phyloP scores from a whole-genome alignment of 352 stramenopile genomes.

The Phytophthora fragariaefolia region DNA sequence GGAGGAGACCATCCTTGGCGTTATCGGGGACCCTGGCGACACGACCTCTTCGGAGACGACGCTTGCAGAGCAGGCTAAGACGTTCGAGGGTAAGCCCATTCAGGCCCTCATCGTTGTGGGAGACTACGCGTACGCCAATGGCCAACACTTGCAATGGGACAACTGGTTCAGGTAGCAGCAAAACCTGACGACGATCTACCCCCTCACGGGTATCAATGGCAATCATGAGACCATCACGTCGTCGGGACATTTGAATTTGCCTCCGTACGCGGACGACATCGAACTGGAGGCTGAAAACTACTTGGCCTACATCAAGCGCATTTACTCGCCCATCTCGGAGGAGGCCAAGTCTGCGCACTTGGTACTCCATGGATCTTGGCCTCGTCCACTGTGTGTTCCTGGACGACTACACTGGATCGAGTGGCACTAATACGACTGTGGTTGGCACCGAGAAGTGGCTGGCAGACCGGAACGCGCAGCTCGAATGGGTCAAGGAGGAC shows the following conservation, averaged over 20 bases:
- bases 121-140: conserved; percentile 76
- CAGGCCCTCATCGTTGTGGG: conserved; percentile 59
- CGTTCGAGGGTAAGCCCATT: conserved; percentile 47
- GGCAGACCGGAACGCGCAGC: conserved; percentile 38
- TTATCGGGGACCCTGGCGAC: conserved; percentile 53
- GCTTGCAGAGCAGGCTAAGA: conserved; percentile 38
- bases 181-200: conserved; percentile 52
- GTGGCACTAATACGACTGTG: conserved; percentile 34
- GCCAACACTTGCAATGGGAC: conserved; percentile 72
- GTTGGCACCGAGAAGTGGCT: conserved; percentile 54
- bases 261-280: conserved; percentile 49
- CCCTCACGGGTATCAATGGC: conserved; percentile 57
- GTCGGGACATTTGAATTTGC: conserved; percentile 47
- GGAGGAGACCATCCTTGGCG: conserved; percentile 48
- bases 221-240: conserved; percentile 73
- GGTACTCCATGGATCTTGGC: conserved; percentile 64
- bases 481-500: conserved; percentile 72
- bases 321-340: conserved; percentile 59
- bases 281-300: conserved; percentile 47
- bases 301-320: conserved; percentile 51
- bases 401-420: conserved; percentile 67
- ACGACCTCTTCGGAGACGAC: conserved; percentile 46
- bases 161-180: conserved; percentile 67
- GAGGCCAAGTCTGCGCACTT: conserved; percentile 48
- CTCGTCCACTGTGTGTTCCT: conserved; percentile 63